These are phyloP conservation scores for Elongisporangium undulatum DNA, from an alignment of 352 stramenopile genomes.

Conservation along the genomic window DNA sequence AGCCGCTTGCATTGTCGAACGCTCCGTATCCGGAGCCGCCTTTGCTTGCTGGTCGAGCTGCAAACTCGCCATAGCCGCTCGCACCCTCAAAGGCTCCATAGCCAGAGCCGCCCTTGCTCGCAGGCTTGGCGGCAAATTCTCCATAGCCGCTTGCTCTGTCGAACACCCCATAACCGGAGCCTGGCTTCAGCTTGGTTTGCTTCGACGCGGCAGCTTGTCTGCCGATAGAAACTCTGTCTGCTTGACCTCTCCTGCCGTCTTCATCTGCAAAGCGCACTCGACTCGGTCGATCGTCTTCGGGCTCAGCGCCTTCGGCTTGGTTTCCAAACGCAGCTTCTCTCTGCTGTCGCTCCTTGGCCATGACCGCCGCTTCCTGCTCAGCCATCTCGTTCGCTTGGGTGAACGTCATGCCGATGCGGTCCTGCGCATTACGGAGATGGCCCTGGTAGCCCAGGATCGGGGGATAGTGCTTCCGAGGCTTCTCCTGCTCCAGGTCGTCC, in stretches of 20 bases:
- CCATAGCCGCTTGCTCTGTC: constrained; percentile 20
- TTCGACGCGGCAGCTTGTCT: background rate
- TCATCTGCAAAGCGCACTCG: background rate
- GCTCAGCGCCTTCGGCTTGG: constrained; percentile 1
- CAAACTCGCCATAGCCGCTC: constrained; percentile 16
- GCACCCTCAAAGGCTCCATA: constrained; percentile 15
- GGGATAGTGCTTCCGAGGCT: constrained; percentile 12
- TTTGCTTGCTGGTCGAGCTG: constrained; percentile 2
- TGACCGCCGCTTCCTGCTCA: constrained; percentile 11
- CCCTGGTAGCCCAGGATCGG: constrained; percentile 65
- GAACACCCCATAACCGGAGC: constrained; percentile 25
- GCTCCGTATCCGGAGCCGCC: constrained; percentile 21
- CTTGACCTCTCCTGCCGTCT: background rate
- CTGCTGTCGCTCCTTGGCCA: background rate
- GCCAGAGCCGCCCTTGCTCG: background rate
- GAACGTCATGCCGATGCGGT: constrained; percentile 68
- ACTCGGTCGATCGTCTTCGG: background rate
- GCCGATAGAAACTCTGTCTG: constrained; percentile 8
- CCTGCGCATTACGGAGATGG: constrained; percentile 48
- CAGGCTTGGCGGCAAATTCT: constrained; percentile 4
- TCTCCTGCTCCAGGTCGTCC: constrained; percentile 14
- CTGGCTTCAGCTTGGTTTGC: constrained; percentile 3
- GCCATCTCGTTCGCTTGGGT: constrained; percentile 42
- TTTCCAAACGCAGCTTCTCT: constrained; percentile 1
- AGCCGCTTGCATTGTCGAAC: constrained; percentile 20